These are phyloP conservation scores for Balakata baccata DNA, from an alignment of 345 rosid genomes.

Conservation along the genomic window DNA sequence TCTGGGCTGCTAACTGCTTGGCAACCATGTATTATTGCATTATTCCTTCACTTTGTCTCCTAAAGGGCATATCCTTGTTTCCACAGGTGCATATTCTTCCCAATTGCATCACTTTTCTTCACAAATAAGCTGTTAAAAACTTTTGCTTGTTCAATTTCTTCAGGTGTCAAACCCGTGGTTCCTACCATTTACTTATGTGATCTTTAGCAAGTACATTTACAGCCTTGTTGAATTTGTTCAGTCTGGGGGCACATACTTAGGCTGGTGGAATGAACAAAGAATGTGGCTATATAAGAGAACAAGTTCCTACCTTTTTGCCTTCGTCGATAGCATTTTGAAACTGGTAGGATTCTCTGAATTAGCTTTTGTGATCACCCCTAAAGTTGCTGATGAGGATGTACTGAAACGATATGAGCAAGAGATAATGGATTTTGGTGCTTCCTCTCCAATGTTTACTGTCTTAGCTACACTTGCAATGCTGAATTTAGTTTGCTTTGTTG, in stretches of 20 bases:
- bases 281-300: conserved; percentile 79
- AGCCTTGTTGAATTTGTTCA: conserved; percentile 55
- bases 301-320: conserved; percentile 60
- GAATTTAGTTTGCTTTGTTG: conserved; percentile 43
- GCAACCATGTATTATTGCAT: conserved; percentile 48
- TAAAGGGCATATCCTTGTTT: conserved; percentile 60
- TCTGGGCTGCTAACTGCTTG: conserved; percentile 63
- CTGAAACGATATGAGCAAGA: conserved; percentile 46
- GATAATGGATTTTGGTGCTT: conserved; percentile 67
- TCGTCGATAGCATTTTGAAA: conserved; percentile 43
- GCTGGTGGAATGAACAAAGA: conserved; percentile 82
- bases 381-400: conserved; percentile 62
- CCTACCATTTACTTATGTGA: conserved; percentile 55
- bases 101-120: background rate
- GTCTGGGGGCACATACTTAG: conserved; percentile 59
- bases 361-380: conserved; percentile 56
- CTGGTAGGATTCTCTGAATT: conserved; percentile 43
- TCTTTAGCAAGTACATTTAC: conserved; percentile 26
- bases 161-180: conserved; percentile 65
- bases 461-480: conserved; percentile 62
- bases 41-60: conserved; percentile 58
- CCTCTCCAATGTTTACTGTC: conserved; percentile 56
- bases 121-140: background rate
- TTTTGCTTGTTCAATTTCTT: conserved; percentile 2
- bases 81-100: conserved; percentile 48